phyloP scores from a whole-genome alignment of 352 stramenopile genomes.

The Phytophthora syringae region DNA sequence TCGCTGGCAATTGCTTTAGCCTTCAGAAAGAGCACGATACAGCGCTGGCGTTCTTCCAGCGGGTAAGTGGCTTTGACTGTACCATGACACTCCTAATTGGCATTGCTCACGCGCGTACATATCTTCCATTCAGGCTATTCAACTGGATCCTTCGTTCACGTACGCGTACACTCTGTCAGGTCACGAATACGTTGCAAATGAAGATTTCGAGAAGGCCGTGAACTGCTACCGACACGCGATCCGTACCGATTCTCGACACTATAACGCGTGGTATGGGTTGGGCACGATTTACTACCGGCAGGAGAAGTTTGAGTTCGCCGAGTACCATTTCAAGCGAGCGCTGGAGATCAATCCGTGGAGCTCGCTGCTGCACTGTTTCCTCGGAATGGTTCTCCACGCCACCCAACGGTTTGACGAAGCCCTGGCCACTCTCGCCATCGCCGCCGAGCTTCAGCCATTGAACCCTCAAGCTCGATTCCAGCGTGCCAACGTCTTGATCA shows the following conservation, averaged over 20 bases:
- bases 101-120: neutral
- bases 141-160: constrained; percentile 95
- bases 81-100: neutral
- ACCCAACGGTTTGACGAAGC: constrained; percentile 92
- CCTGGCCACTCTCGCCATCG: constrained; percentile 88
- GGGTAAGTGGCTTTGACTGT: constrained; percentile 46
- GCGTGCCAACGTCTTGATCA: constrained; percentile 94
- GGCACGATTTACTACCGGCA: constrained; percentile 97
- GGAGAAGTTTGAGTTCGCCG: constrained; percentile 97
- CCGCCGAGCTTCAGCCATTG: constrained; percentile 89
- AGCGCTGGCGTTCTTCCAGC: constrained; percentile 96
- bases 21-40: constrained; percentile 98
- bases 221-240: constrained; percentile 96
- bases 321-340: constrained; percentile 96
- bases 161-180: constrained; percentile 98
- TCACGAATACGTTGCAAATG: constrained; percentile 98
- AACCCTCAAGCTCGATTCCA: constrained; percentile 96
- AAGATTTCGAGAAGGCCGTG: constrained; percentile 98
- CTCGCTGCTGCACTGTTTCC: constrained; percentile 95
- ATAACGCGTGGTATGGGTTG: constrained; percentile 94
- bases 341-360: constrained; percentile 95
- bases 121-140: constrained; percentile 74
- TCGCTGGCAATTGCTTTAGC: constrained; percentile 98
- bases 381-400: constrained; percentile 95
- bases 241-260: constrained; percentile 91